These are phyloP conservation scores for Barnettozyma wickerhamii DNA, from an alignment of 805 yeast species.

Conservation along the genomic window DNA sequence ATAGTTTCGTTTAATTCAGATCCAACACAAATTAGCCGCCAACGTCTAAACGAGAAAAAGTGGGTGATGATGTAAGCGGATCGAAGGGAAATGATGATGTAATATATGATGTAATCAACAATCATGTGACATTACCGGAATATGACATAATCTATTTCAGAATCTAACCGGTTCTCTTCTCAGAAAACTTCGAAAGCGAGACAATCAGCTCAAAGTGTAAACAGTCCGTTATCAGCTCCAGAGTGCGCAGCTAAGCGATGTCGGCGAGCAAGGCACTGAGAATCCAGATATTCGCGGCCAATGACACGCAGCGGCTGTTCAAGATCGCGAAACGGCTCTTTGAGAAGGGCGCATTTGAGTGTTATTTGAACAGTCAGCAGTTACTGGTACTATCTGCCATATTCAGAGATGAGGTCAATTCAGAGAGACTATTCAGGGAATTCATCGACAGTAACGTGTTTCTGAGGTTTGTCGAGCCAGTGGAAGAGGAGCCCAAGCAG, in stretches of 20 bases:
- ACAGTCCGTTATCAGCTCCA: too few species aligned
- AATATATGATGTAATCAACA: too few species aligned
- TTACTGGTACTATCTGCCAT: conserved; percentile 44
- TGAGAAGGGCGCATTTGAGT: conserved; percentile 37
- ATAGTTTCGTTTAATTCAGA: not conserved
- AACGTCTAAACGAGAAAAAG: too few species aligned
- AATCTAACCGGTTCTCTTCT: too few species aligned
- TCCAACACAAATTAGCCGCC: not conserved
- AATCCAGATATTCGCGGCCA: conserved; percentile 24
- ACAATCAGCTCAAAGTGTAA: too few species aligned
- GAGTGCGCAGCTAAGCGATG: not conserved
- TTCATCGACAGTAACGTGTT: conserved; percentile 34
- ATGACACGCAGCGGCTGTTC: conserved; percentile 24
- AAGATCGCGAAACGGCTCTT: conserved; percentile 21
- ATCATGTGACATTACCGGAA: too few species aligned
- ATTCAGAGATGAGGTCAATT: conserved; percentile 30
- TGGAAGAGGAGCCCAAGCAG: not conserved
- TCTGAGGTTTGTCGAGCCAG: conserved; percentile 21
- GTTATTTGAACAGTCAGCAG: conserved; percentile 53
- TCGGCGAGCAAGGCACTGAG: not conserved
- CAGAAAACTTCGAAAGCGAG: too few species aligned
- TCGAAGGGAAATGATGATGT: too few species aligned
- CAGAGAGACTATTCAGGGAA: conserved; percentile 36
- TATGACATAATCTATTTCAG: too few species aligned
- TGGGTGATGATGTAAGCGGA: too few species aligned